Percentiles rank a stretch among this genome's conserved stretches.
phyloP scores from a whole-genome alignment of 371 early-diverging fungal species.

The Parasitella parasitica region DNA sequence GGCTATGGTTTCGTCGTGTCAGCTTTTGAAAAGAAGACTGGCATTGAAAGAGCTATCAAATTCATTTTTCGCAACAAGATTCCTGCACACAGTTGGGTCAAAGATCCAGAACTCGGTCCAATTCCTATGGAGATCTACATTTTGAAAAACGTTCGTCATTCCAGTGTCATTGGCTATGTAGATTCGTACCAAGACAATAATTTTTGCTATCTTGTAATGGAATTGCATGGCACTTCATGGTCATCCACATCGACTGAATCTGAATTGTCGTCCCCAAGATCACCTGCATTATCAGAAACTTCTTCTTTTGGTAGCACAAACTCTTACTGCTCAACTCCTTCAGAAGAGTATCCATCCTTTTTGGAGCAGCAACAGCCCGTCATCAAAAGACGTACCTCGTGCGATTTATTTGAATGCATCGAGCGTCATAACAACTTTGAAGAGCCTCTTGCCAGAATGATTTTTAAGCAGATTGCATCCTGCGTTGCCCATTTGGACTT shows the following conservation, averaged over 20 bases:
- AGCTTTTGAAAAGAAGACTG: conserved; percentile 49
- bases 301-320: conserved; percentile 18
- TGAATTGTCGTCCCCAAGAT: conserved; percentile 14
- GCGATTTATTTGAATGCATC: conserved; percentile 83
- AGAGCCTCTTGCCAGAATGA: conserved; percentile 58
- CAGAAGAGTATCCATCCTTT: conserved; percentile 14
- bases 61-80: conserved; percentile 71
- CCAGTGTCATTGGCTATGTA: conserved; percentile 66
- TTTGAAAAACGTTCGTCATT: conserved; percentile 66
- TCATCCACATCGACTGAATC: conserved; percentile 8
- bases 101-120: conserved; percentile 57
- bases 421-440: conserved; percentile 65
- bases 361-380: conserved; percentile 12
- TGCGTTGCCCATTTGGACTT: conserved; percentile 66
- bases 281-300: conserved; percentile 32
- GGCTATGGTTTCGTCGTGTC: conserved; percentile 80
- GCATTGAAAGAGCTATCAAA: conserved; percentile 77
- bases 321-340: conserved; percentile 18
- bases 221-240: conserved; percentile 80
- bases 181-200: conserved; percentile 67
- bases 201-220: conserved; percentile 76
- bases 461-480: conserved; percentile 73
- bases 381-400: conserved; percentile 54
- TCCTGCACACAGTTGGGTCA: conserved; percentile 60
- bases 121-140: conserved; percentile 80